Evolutionary conservation across 1,139 yeast genomes (phyloP), one percentile per base, ranked within the genome.

Genomic region (Meyerozyma elateridarum): DNA sequence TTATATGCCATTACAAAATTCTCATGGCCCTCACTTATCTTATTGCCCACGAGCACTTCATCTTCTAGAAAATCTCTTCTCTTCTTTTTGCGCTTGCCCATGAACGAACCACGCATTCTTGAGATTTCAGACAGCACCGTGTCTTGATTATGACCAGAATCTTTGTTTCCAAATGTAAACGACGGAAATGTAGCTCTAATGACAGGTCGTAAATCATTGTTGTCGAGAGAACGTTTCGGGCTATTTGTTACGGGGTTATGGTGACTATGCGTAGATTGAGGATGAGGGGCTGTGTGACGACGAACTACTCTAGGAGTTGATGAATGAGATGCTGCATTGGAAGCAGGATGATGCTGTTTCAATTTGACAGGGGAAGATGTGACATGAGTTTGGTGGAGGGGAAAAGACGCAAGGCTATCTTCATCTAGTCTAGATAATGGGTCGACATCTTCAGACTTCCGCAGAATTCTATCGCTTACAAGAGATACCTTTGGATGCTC

Each of bases 1-100:
- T 91, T 88, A 56, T 91, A 93, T 1, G 97, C 98, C 68, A 91
- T 80, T 22, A 88, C 87, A 49, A 83, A 93, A 56, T 89, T 91
- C 33, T 79, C 88, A 51, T 91, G 97, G 28, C 96, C 97, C 56
- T 87, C 95, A 40, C 84, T 76, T 29, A 88, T 91, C 44, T 82
- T 80, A 41, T 85, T 83, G 1, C 95, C 95, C 7, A 84, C 81
- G 25, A 81, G 54, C 3, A 81, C 88, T 45, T 77, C 85, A 42
- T 78, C 85, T 32, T 76, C 79, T 32, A 68, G 48, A 33, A 56
- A 54, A 35, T 69, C 74, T 22, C 55, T 52, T 28, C 69, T 52
- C 38, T 58, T 59, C 40, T 61, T 58, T 39, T 61, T 69, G 21
- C 79, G 52, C 44, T 64, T 70, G n/a, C 60, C 56, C 8, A 64